Evolutionary conservation across 257 asterid species (phyloP).

Genomic region (Fraxinus cuspidata): DNA sequence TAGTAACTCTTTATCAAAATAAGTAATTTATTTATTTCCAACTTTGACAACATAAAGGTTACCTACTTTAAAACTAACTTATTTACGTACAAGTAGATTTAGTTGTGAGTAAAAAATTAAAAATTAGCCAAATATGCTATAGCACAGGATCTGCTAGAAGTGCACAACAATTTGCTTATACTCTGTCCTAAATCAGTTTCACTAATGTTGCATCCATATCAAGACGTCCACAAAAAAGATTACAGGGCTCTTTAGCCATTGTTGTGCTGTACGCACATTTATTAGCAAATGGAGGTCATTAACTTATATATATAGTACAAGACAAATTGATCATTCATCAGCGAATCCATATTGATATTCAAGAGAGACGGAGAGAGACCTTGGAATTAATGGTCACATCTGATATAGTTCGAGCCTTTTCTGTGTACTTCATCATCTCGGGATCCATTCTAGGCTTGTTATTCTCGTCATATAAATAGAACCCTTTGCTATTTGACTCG

Average conservation of each 20-base stretch:
- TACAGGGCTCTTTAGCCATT: neutral
- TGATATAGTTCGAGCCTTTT: conserved; percentile 12
- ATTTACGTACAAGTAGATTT: neutral
- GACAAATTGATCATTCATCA: neutral
- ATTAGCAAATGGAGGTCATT: neutral
- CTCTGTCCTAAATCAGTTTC: neutral
- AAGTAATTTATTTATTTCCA: neutral
- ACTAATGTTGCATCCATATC: neutral
- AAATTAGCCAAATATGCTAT: neutral
- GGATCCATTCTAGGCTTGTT: conserved; percentile 36
- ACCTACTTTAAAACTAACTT: neutral
- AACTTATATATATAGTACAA: neutral
- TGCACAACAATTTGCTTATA: neutral
- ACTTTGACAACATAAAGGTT: neutral
- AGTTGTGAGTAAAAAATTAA: neutral
- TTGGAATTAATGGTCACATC: conserved; percentile 25
- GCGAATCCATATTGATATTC: neutral
- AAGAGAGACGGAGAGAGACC: conserved; percentile 26
- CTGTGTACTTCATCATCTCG: conserved; percentile 26
- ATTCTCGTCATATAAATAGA: conserved; percentile 37
- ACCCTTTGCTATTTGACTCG: conserved; percentile 34
- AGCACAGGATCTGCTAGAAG: neutral
- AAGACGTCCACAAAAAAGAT: neutral
- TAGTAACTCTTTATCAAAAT: neutral
- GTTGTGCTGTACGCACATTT: neutral